Conservation (phyloP, 2,329 filamentous ascomycete species). For the Hypoxylon sp. region DNA sequence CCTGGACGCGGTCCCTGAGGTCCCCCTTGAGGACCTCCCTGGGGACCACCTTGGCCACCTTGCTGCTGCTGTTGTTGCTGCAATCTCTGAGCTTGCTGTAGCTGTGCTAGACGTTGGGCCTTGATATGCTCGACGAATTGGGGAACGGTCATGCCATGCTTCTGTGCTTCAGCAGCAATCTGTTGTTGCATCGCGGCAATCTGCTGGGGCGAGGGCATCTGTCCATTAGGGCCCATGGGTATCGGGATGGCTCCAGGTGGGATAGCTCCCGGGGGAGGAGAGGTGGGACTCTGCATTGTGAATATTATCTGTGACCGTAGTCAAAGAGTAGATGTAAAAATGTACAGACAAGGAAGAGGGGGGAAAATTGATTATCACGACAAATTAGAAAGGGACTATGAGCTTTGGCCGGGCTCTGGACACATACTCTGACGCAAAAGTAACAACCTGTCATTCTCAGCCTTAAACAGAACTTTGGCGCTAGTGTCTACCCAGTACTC, state of each 20-base stretch:
- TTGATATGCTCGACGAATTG: conserved; percentile 82
- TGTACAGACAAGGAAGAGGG: conserved; percentile 7
- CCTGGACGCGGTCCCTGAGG: conserved; percentile 53
- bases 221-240: conserved; percentile 50
- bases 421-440: conserved; percentile 33
- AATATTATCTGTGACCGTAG: background rate
- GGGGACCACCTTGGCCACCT: conserved; percentile 52
- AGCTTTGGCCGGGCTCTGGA: conserved; percentile 22
- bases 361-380: conserved; percentile 21
- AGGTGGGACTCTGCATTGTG: conserved; percentile 46
- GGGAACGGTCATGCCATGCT: conserved; percentile 84
- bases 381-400: conserved; percentile 22
- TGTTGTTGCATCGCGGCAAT: conserved; percentile 86
- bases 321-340: background rate
- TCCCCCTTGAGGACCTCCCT: conserved; percentile 45
- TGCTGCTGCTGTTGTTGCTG: conserved; percentile 61
- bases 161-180: conserved; percentile 83
- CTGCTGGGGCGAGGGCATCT: conserved; percentile 82
- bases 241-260: conserved; percentile 49
- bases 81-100: conserved; percentile 56
- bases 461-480: conserved; percentile 40
- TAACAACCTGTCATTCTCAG: conserved; percentile 49
- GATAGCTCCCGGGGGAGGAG: conserved; percentile 41
- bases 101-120: conserved; percentile 65
- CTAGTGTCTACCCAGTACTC: conserved; percentile 29